Evolutionary conservation across 768 basidiomycete species (phyloP).

Genomic region (Mycena chlorophos): DNA sequence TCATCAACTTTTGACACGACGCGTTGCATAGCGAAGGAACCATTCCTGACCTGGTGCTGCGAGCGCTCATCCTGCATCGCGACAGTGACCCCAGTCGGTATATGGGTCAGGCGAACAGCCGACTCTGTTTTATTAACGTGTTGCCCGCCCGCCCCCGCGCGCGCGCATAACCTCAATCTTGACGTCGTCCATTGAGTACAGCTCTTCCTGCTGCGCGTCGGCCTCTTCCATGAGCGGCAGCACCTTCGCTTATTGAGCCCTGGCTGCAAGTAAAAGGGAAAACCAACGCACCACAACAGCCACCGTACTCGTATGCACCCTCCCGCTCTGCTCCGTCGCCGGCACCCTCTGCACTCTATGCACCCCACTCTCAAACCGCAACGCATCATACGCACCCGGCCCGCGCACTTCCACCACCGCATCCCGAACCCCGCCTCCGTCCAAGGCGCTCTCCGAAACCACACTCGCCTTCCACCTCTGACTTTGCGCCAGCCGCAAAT

Average conservation of each 20-base stretch:
- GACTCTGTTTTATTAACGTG: conserved; percentile 99
- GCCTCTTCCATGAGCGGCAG: conserved; percentile 76
- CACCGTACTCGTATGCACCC: conserved; percentile 91
- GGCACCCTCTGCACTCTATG: conserved; percentile 96
- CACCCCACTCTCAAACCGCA: conserved; percentile 93
- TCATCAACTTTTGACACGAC: not conserved
- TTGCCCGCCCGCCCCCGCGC: conserved; percentile 93
- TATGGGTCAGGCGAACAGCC: conserved; percentile 90
- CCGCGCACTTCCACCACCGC: conserved; percentile 81
- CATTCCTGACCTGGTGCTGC: conserved; percentile 77
- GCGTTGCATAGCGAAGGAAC: not conserved
- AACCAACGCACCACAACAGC: conserved; percentile 70
- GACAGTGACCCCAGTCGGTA: conserved; percentile 90
- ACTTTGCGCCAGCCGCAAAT: conserved; percentile 61
- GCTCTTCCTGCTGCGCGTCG: conserved; percentile 56
- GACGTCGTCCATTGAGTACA: conserved; percentile 83
- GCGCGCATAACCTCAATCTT: conserved; percentile 94
- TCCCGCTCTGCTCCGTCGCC: conserved; percentile 81
- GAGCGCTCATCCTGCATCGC: conserved; percentile 98
- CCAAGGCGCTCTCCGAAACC: conserved; percentile 57
- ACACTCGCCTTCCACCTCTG: conserved; percentile 61
- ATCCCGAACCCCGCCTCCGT: conserved; percentile 71
- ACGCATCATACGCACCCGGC: conserved; percentile 69
- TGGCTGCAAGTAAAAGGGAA: not conserved
- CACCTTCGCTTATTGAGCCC: conserved; percentile 52